Conservation (phyloP, 768 basidiomycete species). For the Phylloporus sp. region DNA sequence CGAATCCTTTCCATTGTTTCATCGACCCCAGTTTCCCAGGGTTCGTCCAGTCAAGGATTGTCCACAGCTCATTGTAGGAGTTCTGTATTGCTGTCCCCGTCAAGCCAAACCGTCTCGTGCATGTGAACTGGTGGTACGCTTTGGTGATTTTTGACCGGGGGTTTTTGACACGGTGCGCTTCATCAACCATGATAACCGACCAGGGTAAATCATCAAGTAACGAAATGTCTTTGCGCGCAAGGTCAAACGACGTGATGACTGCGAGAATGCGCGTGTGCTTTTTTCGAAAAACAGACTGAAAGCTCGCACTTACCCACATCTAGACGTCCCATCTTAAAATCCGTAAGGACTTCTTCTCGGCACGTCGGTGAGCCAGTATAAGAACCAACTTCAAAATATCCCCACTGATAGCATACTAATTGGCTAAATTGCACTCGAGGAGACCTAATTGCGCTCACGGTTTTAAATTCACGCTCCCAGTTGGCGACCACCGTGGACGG, state of each 20-base stretch:
- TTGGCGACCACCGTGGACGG: constrained; percentile 81
- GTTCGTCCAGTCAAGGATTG: constrained; percentile 88
- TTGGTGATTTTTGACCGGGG: constrained; percentile 55
- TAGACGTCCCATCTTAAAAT: constrained; percentile 77
- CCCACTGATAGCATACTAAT: constrained; percentile 57
- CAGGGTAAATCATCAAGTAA: constrained; percentile 62
- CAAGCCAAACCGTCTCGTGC: constrained; percentile 71
- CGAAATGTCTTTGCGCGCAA: constrained; percentile 67
- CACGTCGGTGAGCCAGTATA: constrained; percentile 53
- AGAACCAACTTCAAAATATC: constrained; percentile 82
- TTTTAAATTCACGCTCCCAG: constrained; percentile 86
- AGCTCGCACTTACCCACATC: constrained; percentile 63
- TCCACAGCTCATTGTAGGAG: constrained; percentile 86
- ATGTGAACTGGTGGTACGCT: constrained; percentile 70
- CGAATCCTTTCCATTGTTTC: constrained; percentile 71
- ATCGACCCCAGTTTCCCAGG: constrained; percentile 70
- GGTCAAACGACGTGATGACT: constrained; percentile 83
- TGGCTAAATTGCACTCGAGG: neutral
- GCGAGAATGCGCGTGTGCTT: neutral
- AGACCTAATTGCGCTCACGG: constrained; percentile 39
- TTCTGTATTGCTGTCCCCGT: constrained; percentile 89
- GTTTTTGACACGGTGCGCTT: constrained; percentile 89
- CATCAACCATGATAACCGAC: constrained; percentile 79
- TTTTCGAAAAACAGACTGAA: neutral
- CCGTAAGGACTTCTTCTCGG: constrained; percentile 52